A percentile compares a stretch with the other conserved stretches of the same genome.
Conservation (phyloP, 257 asterid genomes). For the Solanum piurae region DNA sequence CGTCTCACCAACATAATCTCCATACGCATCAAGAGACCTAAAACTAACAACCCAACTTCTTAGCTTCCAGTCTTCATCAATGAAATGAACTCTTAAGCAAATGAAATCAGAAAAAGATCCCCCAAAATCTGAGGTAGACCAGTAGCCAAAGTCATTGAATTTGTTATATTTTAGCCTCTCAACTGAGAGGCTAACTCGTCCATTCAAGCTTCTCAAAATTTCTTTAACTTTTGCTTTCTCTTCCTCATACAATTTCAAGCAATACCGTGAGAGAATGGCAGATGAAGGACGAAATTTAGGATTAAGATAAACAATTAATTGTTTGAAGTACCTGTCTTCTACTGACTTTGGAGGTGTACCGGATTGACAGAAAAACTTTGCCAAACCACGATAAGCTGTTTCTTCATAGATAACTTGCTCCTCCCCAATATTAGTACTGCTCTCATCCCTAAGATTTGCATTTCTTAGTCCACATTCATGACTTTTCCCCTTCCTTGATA, state of each 20-base stretch:
- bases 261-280: background rate
- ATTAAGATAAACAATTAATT: background rate
- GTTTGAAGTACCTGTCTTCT: background rate
- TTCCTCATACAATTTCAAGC: conserved; percentile 2
- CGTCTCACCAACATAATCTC: background rate
- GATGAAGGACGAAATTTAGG: background rate
- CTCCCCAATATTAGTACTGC: background rate
- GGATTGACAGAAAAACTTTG: background rate
- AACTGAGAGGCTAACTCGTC: conserved; percentile 1
- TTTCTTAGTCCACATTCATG: background rate
- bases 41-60: background rate
- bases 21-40: background rate
- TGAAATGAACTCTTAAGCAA: conserved; percentile 8
- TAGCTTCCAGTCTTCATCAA: conserved; percentile 12
- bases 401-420: background rate
- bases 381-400: background rate
- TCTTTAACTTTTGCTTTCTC: background rate
- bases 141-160: background rate
- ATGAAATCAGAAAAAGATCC: background rate
- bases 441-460: background rate
- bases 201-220: background rate
- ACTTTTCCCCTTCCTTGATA: background rate
- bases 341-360: background rate
- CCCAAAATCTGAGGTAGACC: background rate
- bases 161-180: background rate